A percentile compares a stretch with the other conserved stretches of the same genome.
Conservation (phyloP, 768 basidiomycete species). For the Suillus alpinus region DNA sequence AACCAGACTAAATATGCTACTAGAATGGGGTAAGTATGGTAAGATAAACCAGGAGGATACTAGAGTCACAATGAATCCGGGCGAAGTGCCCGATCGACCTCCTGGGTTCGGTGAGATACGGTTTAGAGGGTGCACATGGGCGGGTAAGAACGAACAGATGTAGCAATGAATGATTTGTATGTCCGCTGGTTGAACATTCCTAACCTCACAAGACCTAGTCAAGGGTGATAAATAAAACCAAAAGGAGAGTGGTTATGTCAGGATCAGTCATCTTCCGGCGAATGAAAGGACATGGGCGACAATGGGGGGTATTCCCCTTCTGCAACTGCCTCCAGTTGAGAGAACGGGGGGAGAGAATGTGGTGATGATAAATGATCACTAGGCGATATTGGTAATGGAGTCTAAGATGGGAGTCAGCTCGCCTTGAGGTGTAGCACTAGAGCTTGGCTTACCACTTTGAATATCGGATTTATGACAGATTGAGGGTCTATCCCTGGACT, state of each 20-base stretch:
- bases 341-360: constrained; percentile 70
- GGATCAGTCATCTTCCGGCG: constrained; percentile 44
- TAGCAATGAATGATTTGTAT: constrained; percentile 24
- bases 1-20: constrained; percentile 28
- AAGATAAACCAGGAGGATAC: constrained; percentile 23
- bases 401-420: constrained; percentile 32
- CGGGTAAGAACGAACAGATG: constrained; percentile 21
- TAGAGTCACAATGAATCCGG: constrained; percentile 12
- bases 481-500: constrained; percentile 61
- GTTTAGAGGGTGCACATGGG: constrained; percentile 29
- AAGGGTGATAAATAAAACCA: constrained; percentile 17
- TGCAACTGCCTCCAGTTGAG: constrained; percentile 80
- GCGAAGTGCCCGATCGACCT: constrained; percentile 7
- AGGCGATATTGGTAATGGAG: constrained; percentile 49
- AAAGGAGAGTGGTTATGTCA: constrained; percentile 17
- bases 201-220: constrained; percentile 12
- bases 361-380: constrained; percentile 37
- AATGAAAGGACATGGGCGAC: constrained; percentile 71
- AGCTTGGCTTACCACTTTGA: constrained; percentile 75
- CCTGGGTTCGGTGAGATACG: constrained; percentile 14
- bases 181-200: constrained; percentile 20
- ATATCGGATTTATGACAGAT: constrained; percentile 80
- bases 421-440: constrained; percentile 4
- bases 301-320: constrained; percentile 72
- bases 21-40: constrained; percentile 31